Percentiles rank a stretch among this genome's conserved stretches.
phyloP scores from a whole-genome alignment of 116 monocot genomes.

The Cymodocea nodosa region DNA sequence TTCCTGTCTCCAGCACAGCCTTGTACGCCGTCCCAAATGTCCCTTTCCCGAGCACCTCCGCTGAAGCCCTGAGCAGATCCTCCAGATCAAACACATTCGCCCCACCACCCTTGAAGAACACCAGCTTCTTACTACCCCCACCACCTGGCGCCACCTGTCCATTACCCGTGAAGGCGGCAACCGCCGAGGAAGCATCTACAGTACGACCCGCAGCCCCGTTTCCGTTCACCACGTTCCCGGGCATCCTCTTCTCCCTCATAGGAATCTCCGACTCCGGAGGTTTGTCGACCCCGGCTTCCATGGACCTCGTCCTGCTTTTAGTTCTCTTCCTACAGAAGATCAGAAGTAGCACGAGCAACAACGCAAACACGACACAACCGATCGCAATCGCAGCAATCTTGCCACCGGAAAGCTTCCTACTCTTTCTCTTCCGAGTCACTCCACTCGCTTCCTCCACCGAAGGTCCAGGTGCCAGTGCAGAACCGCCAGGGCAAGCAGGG shows the following conservation, averaged over 20 bases:
- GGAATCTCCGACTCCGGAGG: conserved; percentile 8
- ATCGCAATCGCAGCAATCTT: conserved; percentile 60
- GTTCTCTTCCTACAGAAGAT: conserved; percentile 23
- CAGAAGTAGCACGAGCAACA: conserved; percentile 26
- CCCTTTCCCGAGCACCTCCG: conserved; percentile 73
- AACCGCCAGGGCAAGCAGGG: conserved; percentile 24
- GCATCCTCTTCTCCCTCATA: conserved; percentile 1
- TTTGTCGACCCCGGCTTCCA: conserved; percentile 5
- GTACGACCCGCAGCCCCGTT: background rate
- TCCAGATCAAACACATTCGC: conserved; percentile 50
- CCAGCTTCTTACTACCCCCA: conserved; percentile 23
- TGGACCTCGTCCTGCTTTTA: background rate
- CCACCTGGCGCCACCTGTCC: background rate
- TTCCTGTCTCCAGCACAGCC: conserved; percentile 57
- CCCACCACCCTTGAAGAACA: conserved; percentile 25
- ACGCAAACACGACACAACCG: conserved; percentile 26
- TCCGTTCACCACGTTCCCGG: background rate
- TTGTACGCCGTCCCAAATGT: conserved; percentile 82
- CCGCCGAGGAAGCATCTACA: background rate
- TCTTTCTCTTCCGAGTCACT: conserved; percentile 1
- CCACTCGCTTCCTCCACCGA: background rate
- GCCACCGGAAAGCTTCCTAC: conserved; percentile 45
- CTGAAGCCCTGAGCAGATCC: conserved; percentile 55
- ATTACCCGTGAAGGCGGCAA: background rate
- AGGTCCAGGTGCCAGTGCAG: conserved; percentile 8